A percentile compares a stretch with the other conserved stretches of the same genome.
Evolutionary conservation across 2,329 filamentous ascomycete genomes (phyloP).

Genomic region (Pseudonectria foliicola): DNA sequence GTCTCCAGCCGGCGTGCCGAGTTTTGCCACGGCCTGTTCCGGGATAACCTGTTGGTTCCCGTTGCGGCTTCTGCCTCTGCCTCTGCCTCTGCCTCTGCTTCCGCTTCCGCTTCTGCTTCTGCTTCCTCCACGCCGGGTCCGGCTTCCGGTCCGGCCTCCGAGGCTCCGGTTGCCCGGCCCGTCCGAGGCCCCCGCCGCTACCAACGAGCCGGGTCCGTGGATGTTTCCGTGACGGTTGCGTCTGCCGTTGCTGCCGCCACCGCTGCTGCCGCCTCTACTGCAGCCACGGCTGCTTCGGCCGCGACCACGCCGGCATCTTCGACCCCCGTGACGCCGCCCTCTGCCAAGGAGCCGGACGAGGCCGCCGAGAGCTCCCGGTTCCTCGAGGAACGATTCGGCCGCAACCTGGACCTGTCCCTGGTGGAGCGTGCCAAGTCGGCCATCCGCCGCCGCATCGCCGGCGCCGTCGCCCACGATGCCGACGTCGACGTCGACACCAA

Average conservation of each 20-base stretch:
- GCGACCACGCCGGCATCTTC: conserved; percentile 10
- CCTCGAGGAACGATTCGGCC: conserved; percentile 87
- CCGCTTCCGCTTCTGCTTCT: conserved; percentile 15
- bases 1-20: conserved; percentile 86
- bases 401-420: conserved; percentile 76
- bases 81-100: conserved; percentile 2
- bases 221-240: too few species aligned
- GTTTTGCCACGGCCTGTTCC: conserved; percentile 72
- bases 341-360: conserved; percentile 25
- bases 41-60: conserved; percentile 52
- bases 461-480: conserved; percentile 66
- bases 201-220: conserved; percentile 48
- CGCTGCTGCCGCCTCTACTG: conserved; percentile 12
- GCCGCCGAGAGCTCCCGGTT: conserved; percentile 67
- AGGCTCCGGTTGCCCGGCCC: conserved; percentile 28
- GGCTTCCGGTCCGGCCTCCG: conserved; percentile 18
- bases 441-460: conserved; percentile 80
- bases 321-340: conserved; percentile 12
- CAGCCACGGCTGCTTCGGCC: conserved; percentile 22
- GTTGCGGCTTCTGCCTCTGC: conserved; percentile 20
- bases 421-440: conserved; percentile 78
- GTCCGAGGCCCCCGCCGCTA: conserved; percentile 75
- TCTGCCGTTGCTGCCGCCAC: conserved; percentile 18
- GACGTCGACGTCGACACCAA: conserved; percentile 32
- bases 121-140: conserved; percentile 18